Percentiles rank a stretch among this genome's conserved stretches.
Evolutionary conservation across 2,329 filamentous ascomycete species (phyloP).

Genomic region (Fusarium sp.): DNA sequence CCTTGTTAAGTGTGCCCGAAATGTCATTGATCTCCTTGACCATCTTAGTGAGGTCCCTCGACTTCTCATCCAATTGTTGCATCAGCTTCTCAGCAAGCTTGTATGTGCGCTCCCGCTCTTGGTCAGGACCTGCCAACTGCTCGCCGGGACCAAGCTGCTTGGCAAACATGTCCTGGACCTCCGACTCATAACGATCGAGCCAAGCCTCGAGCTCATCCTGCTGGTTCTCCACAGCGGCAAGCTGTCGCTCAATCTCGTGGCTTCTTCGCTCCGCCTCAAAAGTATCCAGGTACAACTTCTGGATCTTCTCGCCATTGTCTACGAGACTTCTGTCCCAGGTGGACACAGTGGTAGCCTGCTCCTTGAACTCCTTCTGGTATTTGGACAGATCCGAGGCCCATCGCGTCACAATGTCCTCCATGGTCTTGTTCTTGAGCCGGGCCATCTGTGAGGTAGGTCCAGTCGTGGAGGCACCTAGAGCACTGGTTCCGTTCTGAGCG

Average conservation of each 20-base stretch:
- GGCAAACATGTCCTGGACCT: constrained; percentile 89
- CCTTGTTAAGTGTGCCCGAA: constrained; percentile 89
- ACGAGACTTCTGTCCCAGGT: constrained; percentile 93
- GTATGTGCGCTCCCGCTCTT: constrained; percentile 95
- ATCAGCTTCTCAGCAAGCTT: constrained; percentile 94
- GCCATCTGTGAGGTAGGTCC: constrained; percentile 88
- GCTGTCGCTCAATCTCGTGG: constrained; percentile 91
- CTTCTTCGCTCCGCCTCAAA: constrained; percentile 95
- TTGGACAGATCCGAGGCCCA: constrained; percentile 97
- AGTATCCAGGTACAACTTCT: constrained; percentile 90
- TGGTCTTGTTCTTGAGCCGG: constrained; percentile 96
- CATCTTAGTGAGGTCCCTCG: constrained; percentile 92
- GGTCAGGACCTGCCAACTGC: constrained; percentile 86
- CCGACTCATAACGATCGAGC: constrained; percentile 90
- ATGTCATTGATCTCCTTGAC: constrained; percentile 98
- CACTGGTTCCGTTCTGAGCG: constrained; percentile 49
- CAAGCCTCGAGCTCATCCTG: constrained; percentile 91
- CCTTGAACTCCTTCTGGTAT: constrained; percentile 96
- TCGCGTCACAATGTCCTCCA: constrained; percentile 97
- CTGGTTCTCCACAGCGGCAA: constrained; percentile 89
- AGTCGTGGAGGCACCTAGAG: constrained; percentile 78
- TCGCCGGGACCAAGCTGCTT: constrained; percentile 82
- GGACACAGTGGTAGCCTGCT: constrained; percentile 87
- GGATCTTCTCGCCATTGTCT: constrained; percentile 94
- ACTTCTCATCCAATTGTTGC: constrained; percentile 92